Evolutionary conservation across 768 basidiomycete species (phyloP).

Genomic region (Strobilomyces dryophilus): DNA sequence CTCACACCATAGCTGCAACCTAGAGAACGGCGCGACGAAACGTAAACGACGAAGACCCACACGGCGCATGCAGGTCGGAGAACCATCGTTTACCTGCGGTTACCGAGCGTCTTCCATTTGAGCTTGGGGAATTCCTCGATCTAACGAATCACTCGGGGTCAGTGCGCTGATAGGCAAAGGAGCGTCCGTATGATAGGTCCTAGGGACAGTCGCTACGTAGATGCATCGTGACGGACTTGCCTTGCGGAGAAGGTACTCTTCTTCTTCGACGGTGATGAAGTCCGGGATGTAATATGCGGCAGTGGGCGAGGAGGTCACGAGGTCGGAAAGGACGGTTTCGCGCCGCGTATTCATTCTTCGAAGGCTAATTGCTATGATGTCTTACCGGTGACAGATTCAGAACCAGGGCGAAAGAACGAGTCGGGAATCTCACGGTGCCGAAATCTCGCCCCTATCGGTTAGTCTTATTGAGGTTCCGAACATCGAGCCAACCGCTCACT

Average conservation of each 20-base stretch:
- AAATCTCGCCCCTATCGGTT: background rate
- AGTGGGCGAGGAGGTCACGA: conserved; percentile 25
- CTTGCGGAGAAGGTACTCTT: conserved; percentile 73
- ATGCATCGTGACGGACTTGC: conserved; percentile 32
- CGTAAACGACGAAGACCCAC: background rate
- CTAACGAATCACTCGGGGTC: conserved; percentile 36
- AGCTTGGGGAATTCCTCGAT: conserved; percentile 74
- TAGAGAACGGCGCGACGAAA: conserved; percentile 22
- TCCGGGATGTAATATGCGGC: conserved; percentile 70
- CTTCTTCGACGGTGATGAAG: conserved; percentile 74
- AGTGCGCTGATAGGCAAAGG: conserved; percentile 7
- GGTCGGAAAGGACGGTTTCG: conserved; percentile 5
- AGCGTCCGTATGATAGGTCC: background rate
- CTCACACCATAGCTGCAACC: conserved; percentile 73
- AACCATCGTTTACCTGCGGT: conserved; percentile 9
- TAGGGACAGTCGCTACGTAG: background rate
- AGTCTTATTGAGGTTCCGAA: background rate
- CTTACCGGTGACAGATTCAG: background rate
- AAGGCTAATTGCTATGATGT: conserved; percentile 2
- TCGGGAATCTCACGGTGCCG: conserved; percentile 19
- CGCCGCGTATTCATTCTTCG: conserved; percentile 10
- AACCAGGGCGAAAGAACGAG: background rate
- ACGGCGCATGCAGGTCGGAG: background rate
- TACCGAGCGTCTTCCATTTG: conserved; percentile 66
- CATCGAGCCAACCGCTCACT: background rate